phyloP scores from a whole-genome alignment of 2,329 filamentous ascomycete genomes.

The Chalara sp. region DNA sequence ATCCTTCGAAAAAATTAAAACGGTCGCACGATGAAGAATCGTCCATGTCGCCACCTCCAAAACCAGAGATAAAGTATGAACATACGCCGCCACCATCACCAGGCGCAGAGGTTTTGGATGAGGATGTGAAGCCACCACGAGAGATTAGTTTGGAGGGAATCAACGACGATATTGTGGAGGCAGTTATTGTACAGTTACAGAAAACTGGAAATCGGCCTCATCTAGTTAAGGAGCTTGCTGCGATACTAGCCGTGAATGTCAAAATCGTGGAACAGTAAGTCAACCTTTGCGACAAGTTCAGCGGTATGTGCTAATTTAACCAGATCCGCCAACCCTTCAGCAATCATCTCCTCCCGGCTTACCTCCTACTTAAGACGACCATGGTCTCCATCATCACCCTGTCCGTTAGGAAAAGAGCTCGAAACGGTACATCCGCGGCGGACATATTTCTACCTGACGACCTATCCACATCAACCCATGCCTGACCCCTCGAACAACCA shows the following conservation, averaged over 20 bases:
- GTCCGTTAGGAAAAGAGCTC: slow-evolving; percentile 87
- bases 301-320: slow-evolving; percentile 23
- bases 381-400: slow-evolving; percentile 71
- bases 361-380: slow-evolving; percentile 84
- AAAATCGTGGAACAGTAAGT: slow-evolving; percentile 88
- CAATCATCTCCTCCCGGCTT: slow-evolving; percentile 89
- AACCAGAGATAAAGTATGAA: slow-evolving; percentile 44
- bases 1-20: slow-evolving; percentile 63
- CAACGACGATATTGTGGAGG: slow-evolving; percentile 92
- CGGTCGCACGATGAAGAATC: slow-evolving; percentile 57
- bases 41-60: slow-evolving; percentile 35
- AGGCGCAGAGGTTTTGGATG: slow-evolving; percentile 35
- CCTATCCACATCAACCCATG: slow-evolving; percentile 75
- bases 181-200: slow-evolving; percentile 80
- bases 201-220: slow-evolving; percentile 88
- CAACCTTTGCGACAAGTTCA: slow-evolving; percentile 8
- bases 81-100: slow-evolving; percentile 79
- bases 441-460: slow-evolving; percentile 94
- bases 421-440: slow-evolving; percentile 88
- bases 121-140: slow-evolving; percentile 35
- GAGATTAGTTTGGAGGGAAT: slow-evolving; percentile 77
- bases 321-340: slow-evolving; percentile 92
- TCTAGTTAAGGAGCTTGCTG: slow-evolving; percentile 87
- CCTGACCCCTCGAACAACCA: slow-evolving; percentile 51
- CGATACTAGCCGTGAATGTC: slow-evolving; percentile 68